A percentile compares a stretch with the other conserved stretches of the same genome.
Evolutionary conservation across 2,329 filamentous ascomycete species (phyloP).

Genomic region (Ophiocordyceps polyrhachis-furcata): DNA sequence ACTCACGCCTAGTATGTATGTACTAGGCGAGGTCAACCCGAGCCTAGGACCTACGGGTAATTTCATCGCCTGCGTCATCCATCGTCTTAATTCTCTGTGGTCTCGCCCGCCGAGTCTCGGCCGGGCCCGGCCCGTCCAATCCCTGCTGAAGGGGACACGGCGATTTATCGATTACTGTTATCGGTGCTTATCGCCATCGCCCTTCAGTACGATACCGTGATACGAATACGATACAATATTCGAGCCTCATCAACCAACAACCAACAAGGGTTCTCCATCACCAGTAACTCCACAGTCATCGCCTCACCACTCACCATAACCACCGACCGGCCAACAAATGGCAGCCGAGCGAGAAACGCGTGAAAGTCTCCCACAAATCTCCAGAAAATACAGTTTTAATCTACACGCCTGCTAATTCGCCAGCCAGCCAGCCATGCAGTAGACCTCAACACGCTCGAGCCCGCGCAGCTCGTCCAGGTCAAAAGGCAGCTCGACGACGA

Average conservation of each 20-base stretch:
- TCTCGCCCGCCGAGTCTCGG: too few species aligned
- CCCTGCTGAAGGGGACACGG: too few species aligned
- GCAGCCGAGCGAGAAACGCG: slow-evolving; percentile 16
- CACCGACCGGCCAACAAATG: slow-evolving; percentile 8
- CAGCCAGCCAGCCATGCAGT: slow-evolving; percentile 18
- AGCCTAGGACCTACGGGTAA: too few species aligned
- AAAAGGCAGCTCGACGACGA: slow-evolving; percentile 96
- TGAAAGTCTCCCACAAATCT: slow-evolving; percentile 3
- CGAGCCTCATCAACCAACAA: background rate
- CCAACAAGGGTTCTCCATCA: background rate
- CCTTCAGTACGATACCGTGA: too few species aligned
- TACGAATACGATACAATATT: background rate
- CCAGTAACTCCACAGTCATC: background rate
- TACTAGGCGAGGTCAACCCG: too few species aligned
- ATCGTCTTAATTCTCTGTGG: too few species aligned
- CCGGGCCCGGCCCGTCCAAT: too few species aligned
- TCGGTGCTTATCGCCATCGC: too few species aligned
- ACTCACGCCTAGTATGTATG: too few species aligned
- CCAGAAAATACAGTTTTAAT: background rate
- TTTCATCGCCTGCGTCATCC: too few species aligned
- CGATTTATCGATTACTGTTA: too few species aligned
- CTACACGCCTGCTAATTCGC: background rate
- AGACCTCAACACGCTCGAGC: slow-evolving; percentile 55
- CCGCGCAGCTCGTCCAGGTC: slow-evolving; percentile 72
- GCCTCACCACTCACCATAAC: background rate